Conservation (phyloP, 2,329 filamentous ascomycete genomes). For the Trichoderma endophyticum region DNA sequence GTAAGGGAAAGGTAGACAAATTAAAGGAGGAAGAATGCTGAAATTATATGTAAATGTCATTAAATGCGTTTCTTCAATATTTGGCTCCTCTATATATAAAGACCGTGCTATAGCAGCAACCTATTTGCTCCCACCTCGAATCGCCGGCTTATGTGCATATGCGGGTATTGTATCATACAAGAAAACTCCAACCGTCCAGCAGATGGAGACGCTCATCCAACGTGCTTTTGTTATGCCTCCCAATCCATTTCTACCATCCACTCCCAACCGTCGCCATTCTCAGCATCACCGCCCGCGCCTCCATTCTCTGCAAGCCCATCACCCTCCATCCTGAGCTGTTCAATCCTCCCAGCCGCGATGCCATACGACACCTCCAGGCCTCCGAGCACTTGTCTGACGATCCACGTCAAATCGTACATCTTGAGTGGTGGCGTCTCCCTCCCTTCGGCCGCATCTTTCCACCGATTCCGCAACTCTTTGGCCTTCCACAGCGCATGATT, state of each 20-base stretch:
- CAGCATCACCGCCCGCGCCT: constrained; percentile 15
- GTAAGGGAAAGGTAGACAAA: constrained; percentile 23
- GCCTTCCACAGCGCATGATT: constrained; percentile 59
- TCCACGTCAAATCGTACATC: constrained; percentile 59
- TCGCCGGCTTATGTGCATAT: neutral
- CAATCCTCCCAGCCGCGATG: constrained; percentile 47
- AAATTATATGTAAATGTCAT: neutral
- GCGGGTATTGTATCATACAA: neutral
- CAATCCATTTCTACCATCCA: constrained; percentile 44
- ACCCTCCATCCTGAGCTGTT: constrained; percentile 37
- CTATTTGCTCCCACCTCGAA: neutral
- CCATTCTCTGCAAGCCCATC: neutral
- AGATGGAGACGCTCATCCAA: neutral
- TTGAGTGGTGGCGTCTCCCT: constrained; percentile 43
- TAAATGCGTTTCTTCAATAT: no score
- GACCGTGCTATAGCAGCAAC: neutral
- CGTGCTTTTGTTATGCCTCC: constrained; percentile 26
- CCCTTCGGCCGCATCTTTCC: constrained; percentile 63
- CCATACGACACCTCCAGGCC: constrained; percentile 58
- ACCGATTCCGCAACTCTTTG: constrained; percentile 68
- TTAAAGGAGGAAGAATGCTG: neutral
- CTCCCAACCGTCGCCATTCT: constrained; percentile 32
- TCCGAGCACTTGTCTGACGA: constrained; percentile 54
- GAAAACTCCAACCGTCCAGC: neutral
- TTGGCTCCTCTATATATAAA: neutral